Percentiles rank a stretch among this genome's conserved stretches.
Evolutionary conservation across 2,329 filamentous ascomycete species (phyloP).

Genomic region (Scleromitrula shiraiana): DNA sequence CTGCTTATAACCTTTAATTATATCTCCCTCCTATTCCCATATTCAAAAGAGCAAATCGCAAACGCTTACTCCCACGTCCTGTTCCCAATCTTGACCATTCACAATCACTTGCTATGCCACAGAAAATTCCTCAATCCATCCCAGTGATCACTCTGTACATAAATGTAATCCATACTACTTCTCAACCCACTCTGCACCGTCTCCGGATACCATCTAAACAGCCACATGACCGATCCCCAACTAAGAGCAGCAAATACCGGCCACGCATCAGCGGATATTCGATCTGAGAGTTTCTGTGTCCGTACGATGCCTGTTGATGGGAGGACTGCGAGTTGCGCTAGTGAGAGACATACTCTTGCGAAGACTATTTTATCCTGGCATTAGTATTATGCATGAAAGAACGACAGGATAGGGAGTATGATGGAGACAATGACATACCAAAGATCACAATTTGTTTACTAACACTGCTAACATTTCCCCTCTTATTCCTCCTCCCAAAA

Average conservation of each 20-base stretch:
- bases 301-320: slow-evolving; percentile 43
- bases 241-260: slow-evolving; percentile 83
- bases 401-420: neutral
- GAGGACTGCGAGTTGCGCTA: slow-evolving; percentile 77
- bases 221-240: slow-evolving; percentile 92
- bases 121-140: slow-evolving; percentile 77
- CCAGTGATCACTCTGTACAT: slow-evolving; percentile 82
- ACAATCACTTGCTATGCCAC: slow-evolving; percentile 64
- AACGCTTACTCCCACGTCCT: neutral
- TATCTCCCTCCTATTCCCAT: too few species aligned
- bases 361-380: slow-evolving; percentile 51
- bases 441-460: slow-evolving; percentile 98
- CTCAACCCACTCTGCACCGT: slow-evolving; percentile 84
- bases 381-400: neutral
- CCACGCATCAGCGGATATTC: slow-evolving; percentile 70
- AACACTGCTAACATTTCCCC: slow-evolving; percentile 67
- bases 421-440: slow-evolving; percentile 26
- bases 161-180: slow-evolving; percentile 97
- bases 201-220: slow-evolving; percentile 88
- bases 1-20: too few species aligned
- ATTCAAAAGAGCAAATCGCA: too few species aligned
- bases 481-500: slow-evolving; percentile 62
- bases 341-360: slow-evolving; percentile 75
- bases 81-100: neutral
- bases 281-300: slow-evolving; percentile 36